phyloP scores from a whole-genome alignment of 1,284 basidiomycete species.

The Leccinum pachyderme region DNA sequence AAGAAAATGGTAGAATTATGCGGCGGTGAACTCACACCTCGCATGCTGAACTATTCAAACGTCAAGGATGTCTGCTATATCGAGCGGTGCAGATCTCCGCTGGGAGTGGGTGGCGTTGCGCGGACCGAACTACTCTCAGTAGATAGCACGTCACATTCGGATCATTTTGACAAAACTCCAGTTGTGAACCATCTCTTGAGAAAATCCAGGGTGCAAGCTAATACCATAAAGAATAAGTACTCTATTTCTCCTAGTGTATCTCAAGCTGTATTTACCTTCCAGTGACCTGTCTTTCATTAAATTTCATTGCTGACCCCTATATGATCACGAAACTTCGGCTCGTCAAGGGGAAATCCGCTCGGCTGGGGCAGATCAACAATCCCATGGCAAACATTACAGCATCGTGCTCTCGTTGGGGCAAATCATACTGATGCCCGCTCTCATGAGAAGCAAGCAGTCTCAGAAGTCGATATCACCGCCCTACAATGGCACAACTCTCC shows the following conservation, averaged over 20 bases:
- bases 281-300: not conserved
- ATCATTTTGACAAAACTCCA: not conserved
- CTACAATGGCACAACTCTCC: not conserved
- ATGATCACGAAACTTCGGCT: not conserved
- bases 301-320: not conserved
- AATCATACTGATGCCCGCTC: not conserved
- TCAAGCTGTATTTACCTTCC: not conserved
- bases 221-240: not conserved
- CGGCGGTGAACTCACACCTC: not conserved
- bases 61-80: not conserved
- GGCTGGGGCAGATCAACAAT: not conserved
- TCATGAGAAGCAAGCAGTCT: not conserved
- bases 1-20: not conserved
- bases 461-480: not conserved
- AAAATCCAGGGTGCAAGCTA: not conserved
- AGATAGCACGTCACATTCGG: not conserved
- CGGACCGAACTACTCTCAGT: not conserved
- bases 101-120: not conserved
- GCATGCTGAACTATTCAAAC: constrained; percentile 3
- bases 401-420: not conserved
- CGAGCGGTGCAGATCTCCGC: not conserved
- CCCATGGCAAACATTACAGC: not conserved
- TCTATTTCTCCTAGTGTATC: not conserved
- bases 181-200: not conserved
- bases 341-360: not conserved